Conservation (phyloP, 441 rosid species). For the Gossypium schwendimanii region DNA sequence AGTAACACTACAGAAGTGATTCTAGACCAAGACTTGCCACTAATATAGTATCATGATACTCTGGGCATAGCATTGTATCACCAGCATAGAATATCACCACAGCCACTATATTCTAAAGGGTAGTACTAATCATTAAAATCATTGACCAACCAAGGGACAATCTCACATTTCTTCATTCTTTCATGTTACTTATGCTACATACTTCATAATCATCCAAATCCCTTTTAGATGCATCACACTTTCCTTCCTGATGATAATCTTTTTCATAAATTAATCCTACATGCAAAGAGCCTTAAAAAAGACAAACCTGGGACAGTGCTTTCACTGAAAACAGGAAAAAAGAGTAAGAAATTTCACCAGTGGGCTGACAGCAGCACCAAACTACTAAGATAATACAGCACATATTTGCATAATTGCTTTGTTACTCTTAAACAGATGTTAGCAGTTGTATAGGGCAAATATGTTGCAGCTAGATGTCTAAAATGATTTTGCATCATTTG, state of each 20-base stretch:
- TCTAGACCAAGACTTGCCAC: not conserved
- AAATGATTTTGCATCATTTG: not conserved
- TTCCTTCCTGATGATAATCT: not conserved
- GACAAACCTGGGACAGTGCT: not conserved
- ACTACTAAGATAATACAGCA: not conserved
- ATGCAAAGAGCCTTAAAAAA: not conserved
- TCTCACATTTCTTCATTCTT: not conserved
- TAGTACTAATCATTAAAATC: not conserved
- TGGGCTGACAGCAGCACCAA: not conserved
- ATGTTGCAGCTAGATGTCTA: not conserved
- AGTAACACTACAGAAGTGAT: not conserved
- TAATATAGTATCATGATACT: not conserved
- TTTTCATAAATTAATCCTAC: not conserved
- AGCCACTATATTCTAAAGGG: not conserved
- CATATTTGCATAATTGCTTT: not conserved
- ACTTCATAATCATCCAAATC: not conserved
- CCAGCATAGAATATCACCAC: not conserved
- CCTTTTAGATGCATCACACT: conserved; percentile 1
- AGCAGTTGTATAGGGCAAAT: not conserved
- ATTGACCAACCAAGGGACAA: not conserved
- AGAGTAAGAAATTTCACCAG: not conserved
- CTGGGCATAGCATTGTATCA: not conserved
- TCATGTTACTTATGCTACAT: not conserved
- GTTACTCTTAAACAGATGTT: not conserved
- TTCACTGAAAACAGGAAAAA: not conserved